These are phyloP conservation scores for Saccharomyces eubayanus DNA, from an alignment of 805 yeast species.

Conservation along the genomic window DNA sequence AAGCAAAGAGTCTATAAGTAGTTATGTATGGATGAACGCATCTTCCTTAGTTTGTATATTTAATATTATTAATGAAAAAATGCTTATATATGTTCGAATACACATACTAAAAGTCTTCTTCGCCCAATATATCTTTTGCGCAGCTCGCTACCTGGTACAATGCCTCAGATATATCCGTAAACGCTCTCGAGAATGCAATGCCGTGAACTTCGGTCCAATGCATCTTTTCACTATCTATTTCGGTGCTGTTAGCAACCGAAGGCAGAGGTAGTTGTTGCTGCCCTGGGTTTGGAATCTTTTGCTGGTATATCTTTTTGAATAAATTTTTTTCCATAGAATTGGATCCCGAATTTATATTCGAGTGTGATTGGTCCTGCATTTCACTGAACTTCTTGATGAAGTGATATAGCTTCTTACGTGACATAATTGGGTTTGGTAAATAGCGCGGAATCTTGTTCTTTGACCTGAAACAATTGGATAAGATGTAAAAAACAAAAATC, in stretches of 20 bases:
- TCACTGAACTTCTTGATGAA: conserved; percentile 30
- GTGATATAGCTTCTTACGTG: conserved; percentile 38
- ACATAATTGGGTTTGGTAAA: conserved; percentile 37
- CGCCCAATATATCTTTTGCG: conserved; percentile 40
- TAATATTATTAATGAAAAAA: not conserved
- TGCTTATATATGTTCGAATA: not conserved
- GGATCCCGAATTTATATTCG: not conserved
- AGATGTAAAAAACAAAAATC: conserved; percentile 35
- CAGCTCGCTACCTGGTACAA: conserved; percentile 32
- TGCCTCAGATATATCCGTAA: conserved; percentile 39
- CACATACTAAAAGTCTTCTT: conserved; percentile 24
- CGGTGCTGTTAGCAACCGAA: conserved; percentile 1
- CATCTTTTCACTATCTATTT: conserved; percentile 15
- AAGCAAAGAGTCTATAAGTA: not conserved
- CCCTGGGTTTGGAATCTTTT: not conserved
- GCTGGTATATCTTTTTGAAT: conserved; percentile 3
- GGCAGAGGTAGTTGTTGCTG: not conserved
- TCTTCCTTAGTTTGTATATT: not conserved
- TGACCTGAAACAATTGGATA: conserved; percentile 37
- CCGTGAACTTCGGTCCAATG: conserved; percentile 44
- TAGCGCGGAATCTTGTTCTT: conserved; percentile 35
- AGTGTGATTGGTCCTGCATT: not conserved
- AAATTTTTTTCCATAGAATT: conserved; percentile 8
- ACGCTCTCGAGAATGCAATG: conserved; percentile 42
- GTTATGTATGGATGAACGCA: not conserved